Conservation (phyloP, 306 rosid species). For the Castanea mollissima region DNA sequence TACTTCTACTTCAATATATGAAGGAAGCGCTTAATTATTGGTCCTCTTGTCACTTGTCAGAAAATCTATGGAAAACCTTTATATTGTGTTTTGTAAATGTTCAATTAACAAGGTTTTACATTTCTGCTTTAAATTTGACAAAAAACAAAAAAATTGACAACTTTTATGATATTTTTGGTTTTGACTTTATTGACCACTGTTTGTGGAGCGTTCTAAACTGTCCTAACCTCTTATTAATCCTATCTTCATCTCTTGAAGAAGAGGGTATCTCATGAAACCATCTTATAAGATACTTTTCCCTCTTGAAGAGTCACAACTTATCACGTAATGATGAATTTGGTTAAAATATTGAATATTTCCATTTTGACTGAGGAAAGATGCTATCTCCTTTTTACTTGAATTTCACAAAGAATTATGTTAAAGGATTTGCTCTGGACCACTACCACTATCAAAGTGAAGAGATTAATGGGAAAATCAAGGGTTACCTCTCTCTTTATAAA, state of each 20-base stretch:
- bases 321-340: background rate
- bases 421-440: background rate
- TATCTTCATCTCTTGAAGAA: background rate
- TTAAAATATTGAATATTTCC: background rate
- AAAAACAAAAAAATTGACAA: background rate
- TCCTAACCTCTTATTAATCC: background rate
- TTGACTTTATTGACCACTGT: background rate
- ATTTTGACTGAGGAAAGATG: background rate
- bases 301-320: background rate
- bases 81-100: background rate
- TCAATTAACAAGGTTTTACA: slow-evolving; percentile 1
- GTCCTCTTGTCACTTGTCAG: background rate
- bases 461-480: background rate
- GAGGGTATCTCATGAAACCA: too few relatives aligned
- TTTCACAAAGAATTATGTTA: background rate
- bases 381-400: background rate
- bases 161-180: background rate
- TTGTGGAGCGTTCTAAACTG: background rate
- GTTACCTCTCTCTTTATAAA: too few relatives aligned
- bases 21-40: background rate
- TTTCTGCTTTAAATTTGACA: background rate
- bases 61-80: background rate
- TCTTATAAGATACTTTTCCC: too few relatives aligned
- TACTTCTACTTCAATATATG: background rate
- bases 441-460: background rate